phyloP scores from a whole-genome alignment of 352 stramenopile genomes.

The Globisporangium carolinianum region DNA sequence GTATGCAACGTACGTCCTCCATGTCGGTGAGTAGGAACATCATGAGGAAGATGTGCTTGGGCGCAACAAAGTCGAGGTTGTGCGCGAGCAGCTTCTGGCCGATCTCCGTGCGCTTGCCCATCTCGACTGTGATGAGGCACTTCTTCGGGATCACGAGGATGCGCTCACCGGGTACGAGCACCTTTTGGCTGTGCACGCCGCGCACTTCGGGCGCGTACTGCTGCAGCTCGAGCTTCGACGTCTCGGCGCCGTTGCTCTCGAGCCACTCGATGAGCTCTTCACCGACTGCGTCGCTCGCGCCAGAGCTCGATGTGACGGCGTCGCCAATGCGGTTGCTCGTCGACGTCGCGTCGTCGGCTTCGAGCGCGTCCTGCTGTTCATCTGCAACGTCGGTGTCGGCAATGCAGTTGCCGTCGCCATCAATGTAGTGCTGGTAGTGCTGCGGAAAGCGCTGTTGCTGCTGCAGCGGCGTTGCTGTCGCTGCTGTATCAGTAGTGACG shows the following conservation, averaged over 20 bases:
- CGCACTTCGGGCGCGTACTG: conserved; percentile 91
- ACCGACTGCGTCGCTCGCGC: conserved; percentile 33
- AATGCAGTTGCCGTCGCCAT: conserved; percentile 10
- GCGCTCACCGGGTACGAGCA: conserved; percentile 80
- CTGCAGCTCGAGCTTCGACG: conserved; percentile 70
- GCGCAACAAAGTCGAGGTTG: conserved; percentile 95
- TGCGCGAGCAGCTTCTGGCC: conserved; percentile 89
- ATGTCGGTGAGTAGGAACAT: conserved; percentile 98
- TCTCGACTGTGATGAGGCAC: conserved; percentile 99
- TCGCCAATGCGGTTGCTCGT: conserved; percentile 9
- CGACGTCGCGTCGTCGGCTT: not conserved
- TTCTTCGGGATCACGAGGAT: conserved; percentile 91
- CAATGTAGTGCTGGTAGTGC: conserved; percentile 11
- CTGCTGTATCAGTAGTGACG: not conserved
- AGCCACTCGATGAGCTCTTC: conserved; percentile 76
- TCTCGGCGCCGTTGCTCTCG: conserved; percentile 58
- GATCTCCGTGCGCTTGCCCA: conserved; percentile 96
- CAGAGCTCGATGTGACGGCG: conserved; percentile 10
- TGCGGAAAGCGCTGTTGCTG: conserved; percentile 4
- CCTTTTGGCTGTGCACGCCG: conserved; percentile 87
- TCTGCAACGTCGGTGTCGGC: not conserved
- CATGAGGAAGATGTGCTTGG: conserved; percentile 99
- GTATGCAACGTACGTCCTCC: conserved; percentile 58
- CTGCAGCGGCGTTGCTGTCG: not conserved
- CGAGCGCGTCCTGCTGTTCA: not conserved